A percentile compares a stretch with the other conserved stretches of the same genome.
phyloP scores from a whole-genome alignment of 371 early-diverging fungal species.

The Mortierella polycephala region DNA sequence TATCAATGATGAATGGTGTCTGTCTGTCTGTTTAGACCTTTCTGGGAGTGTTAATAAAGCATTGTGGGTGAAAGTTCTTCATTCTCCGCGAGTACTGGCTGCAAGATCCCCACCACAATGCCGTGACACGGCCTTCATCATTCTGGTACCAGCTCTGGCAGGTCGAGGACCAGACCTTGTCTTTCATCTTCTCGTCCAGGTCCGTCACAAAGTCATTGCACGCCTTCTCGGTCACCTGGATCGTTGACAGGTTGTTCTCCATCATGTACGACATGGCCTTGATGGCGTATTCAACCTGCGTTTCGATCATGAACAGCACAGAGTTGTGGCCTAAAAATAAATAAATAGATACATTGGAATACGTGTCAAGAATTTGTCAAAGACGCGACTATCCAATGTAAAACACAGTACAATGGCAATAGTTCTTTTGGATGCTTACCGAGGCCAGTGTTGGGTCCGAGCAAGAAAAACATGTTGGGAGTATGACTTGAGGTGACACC shows the following conservation, averaged over 20 bases:
- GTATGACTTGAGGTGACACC: constrained; percentile 36
- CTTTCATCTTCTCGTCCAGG: constrained; percentile 29
- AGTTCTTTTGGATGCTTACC: constrained; percentile 9
- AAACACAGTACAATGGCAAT: not conserved
- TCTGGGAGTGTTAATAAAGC: too few relatives aligned
- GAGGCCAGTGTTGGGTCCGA: constrained; percentile 45
- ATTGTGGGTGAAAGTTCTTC: not conserved
- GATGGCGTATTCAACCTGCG: constrained; percentile 40
- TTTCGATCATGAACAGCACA: constrained; percentile 27
- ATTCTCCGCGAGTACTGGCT: constrained; percentile 44
- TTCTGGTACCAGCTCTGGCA: constrained; percentile 27
- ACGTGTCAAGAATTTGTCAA: too few relatives aligned
- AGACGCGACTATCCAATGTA: not conserved
- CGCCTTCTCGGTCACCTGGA: constrained; percentile 39
- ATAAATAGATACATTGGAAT: not conserved
- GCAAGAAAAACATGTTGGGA: constrained; percentile 45
- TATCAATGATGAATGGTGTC: too few relatives aligned
- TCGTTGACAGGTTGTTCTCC: constrained; percentile 27
- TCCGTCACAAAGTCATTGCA: constrained; percentile 24
- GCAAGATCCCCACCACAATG: constrained; percentile 31
- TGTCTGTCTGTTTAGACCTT: too few relatives aligned
- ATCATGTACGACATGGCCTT: constrained; percentile 46
- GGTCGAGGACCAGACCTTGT: constrained; percentile 14
- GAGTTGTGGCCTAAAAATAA: constrained; percentile 25
- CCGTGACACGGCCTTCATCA: constrained; percentile 29